These are phyloP conservation scores for Dipteronia sinensis DNA, from an alignment of 345 rosid genomes.

Conservation along the genomic window DNA sequence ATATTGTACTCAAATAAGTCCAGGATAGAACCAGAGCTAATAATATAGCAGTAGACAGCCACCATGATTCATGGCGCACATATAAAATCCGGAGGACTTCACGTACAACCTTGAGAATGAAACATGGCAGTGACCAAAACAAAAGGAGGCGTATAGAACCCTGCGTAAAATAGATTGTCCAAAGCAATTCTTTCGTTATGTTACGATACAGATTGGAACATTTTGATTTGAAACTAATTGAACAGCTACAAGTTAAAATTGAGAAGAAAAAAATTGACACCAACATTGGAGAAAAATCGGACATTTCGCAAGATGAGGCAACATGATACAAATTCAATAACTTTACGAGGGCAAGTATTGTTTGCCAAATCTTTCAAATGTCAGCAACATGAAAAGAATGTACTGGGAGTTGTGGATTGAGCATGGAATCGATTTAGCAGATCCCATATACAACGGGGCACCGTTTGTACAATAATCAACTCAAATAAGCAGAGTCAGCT, in stretches of 20 bases:
- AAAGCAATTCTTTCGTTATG: conserved; percentile 13
- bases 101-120: conserved; percentile 59
- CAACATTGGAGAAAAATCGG: neutral
- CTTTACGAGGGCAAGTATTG: no score
- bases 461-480: neutral
- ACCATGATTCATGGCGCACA: conserved; percentile 57
- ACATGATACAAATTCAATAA: no score
- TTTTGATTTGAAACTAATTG: neutral
- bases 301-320: no score
- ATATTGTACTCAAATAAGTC: conserved; percentile 69
- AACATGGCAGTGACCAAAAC: conserved; percentile 76
- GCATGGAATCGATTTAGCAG: neutral
- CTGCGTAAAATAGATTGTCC: conserved; percentile 37
- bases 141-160: conserved; percentile 62
- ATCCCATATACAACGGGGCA: neutral
- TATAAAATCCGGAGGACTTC: conserved; percentile 60
- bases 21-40: conserved; percentile 65
- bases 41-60: conserved; percentile 61
- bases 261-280: neutral
- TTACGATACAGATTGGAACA: neutral
- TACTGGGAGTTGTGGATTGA: neutral
- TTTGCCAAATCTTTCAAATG: neutral
- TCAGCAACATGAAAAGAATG: neutral
- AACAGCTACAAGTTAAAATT: neutral
- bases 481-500: neutral